Evolutionary conservation across 2,329 filamentous ascomycete genomes (phyloP).

Genomic region (Arachnopeziza araneosa): DNA sequence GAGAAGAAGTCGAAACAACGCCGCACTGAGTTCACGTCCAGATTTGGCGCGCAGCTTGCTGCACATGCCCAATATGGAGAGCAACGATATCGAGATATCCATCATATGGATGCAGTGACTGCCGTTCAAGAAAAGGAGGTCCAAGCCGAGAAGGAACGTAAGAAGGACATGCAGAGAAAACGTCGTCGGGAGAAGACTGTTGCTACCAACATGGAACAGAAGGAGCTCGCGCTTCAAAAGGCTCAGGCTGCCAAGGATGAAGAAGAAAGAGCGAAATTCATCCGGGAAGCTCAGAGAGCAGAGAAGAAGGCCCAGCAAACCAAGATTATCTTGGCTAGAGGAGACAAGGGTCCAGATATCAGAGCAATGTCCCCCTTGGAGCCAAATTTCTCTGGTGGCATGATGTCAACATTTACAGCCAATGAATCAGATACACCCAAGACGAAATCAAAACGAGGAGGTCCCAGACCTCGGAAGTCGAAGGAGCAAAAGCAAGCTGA

Average conservation of each 20-base stretch:
- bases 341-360: constrained; percentile 70
- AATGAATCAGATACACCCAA: constrained; percentile 42
- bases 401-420: constrained; percentile 75
- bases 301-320: constrained; percentile 92
- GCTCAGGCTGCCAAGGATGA: constrained; percentile 77
- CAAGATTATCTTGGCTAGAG: constrained; percentile 79
- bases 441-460: constrained; percentile 44
- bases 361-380: constrained; percentile 64
- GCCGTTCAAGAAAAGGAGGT: constrained; percentile 88
- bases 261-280: constrained; percentile 70
- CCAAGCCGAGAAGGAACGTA: constrained; percentile 93
- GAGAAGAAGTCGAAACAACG: constrained; percentile 57
- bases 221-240: constrained; percentile 74
- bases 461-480: constrained; percentile 77
- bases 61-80: constrained; percentile 67
- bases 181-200: constrained; percentile 92
- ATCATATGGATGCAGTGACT: constrained; percentile 75
- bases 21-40: constrained; percentile 52
- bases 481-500: constrained; percentile 81
- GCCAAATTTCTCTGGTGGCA: constrained; percentile 77
- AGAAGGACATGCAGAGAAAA: constrained; percentile 99
- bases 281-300: constrained; percentile 81
- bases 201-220: constrained; percentile 85
- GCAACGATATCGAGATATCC: constrained; percentile 67
- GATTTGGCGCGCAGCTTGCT: constrained; percentile 56